These are phyloP conservation scores for Apium graveolens DNA, from an alignment of 129 eudicot species.

Conservation along the genomic window DNA sequence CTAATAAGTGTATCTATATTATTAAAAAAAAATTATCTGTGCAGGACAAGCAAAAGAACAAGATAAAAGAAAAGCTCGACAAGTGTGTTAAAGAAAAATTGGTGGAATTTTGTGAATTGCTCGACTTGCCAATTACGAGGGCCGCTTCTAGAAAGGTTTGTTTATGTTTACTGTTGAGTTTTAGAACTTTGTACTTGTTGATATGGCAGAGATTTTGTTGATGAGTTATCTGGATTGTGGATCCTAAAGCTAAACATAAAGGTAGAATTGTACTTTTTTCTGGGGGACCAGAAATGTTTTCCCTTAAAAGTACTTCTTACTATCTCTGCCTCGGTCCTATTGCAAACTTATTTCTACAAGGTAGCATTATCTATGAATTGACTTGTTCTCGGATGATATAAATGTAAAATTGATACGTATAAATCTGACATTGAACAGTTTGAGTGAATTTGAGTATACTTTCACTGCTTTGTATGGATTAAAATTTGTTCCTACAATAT, in stretches of 20 bases:
- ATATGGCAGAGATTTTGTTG: neutral
- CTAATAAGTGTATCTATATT: neutral
- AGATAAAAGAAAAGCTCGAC: constrained; percentile 81
- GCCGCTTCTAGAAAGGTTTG: constrained; percentile 67
- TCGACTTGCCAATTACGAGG: constrained; percentile 63
- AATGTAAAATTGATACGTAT: neutral
- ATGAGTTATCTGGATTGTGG: neutral
- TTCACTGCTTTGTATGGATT: neutral
- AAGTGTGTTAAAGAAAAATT: constrained; percentile 78
- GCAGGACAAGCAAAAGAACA: constrained; percentile 88
- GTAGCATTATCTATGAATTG: neutral
- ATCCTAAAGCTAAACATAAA: neutral
- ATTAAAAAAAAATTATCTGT: neutral
- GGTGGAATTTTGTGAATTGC: constrained; percentile 72
- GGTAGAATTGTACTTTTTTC: neutral
- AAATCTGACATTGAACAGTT: neutral
- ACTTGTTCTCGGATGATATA: neutral
- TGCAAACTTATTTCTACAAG: neutral
- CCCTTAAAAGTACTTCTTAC: neutral
- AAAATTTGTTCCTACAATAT: neutral
- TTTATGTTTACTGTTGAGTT: constrained; percentile 1
- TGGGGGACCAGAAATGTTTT: neutral
- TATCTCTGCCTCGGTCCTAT: neutral
- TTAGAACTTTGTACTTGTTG: neutral
- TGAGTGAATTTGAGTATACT: neutral